Conservation (phyloP, 1,284 basidiomycete genomes). For the Irpex rosettiformis region DNA sequence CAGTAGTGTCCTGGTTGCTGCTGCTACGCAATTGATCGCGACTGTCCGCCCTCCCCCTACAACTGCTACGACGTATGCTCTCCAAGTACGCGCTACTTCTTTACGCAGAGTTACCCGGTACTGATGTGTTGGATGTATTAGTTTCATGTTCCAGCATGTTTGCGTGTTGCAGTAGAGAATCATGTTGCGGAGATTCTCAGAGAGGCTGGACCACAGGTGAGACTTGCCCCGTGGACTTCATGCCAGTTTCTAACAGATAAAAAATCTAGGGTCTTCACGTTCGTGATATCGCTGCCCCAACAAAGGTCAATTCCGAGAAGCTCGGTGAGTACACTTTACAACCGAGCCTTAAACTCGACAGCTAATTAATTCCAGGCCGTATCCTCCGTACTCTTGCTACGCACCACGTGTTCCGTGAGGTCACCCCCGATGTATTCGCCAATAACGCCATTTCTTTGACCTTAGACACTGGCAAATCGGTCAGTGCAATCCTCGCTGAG, state of each 20-base stretch:
- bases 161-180: conserved; percentile 28
- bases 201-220: conserved; percentile 31
- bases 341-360: neutral
- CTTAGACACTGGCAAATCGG: conserved; percentile 27
- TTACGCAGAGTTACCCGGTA: too few relatives aligned
- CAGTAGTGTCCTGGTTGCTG: conserved; percentile 13
- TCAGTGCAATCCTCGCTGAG: conserved; percentile 12
- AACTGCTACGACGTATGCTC: neutral
- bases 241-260: neutral
- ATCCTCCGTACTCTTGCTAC: conserved; percentile 27
- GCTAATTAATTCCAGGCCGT: conserved; percentile 18
- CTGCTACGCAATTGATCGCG: conserved; percentile 18
- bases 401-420: conserved; percentile 26
- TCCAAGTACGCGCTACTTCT: neutral
- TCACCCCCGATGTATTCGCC: conserved; percentile 29
- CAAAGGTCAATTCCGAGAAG: conserved; percentile 15
- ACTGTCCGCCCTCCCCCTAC: conserved; percentile 16
- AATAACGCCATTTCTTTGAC: conserved; percentile 28
- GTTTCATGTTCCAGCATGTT: conserved; percentile 19
- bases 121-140: conserved; percentile 3
- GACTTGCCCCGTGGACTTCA: neutral
- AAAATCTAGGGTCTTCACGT: conserved; percentile 20
- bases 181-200: conserved; percentile 35
- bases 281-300: conserved; percentile 20
- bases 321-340: conserved; percentile 10